These are phyloP conservation scores for Candida sphagnicola DNA, from an alignment of 805 yeast genomes.

Conservation along the genomic window DNA sequence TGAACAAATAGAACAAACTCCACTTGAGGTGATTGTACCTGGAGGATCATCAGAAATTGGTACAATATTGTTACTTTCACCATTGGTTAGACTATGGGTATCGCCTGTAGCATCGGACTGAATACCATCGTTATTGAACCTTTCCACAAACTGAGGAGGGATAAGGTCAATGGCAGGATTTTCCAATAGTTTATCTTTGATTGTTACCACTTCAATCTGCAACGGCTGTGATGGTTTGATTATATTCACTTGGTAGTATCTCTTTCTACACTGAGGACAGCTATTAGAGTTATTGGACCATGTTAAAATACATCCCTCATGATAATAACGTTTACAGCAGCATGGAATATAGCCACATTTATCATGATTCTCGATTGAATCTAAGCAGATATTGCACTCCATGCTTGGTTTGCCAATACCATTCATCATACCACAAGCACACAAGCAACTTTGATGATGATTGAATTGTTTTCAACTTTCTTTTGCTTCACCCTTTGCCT, in stretches of 20 bases:
- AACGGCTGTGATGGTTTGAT: constrained; percentile 12
- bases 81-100: not conserved
- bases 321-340: constrained; percentile 55
- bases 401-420: not conserved
- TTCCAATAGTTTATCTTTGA: constrained; percentile 26
- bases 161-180: constrained; percentile 36
- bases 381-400: constrained; percentile 64
- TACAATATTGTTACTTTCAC: not conserved
- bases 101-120: not conserved
- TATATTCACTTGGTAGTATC: constrained; percentile 36
- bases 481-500: no score
- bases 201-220: constrained; percentile 8
- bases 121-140: constrained; percentile 1
- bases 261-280: constrained; percentile 59
- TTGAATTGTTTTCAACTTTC: no score
- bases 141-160: constrained; percentile 34
- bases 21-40: constrained; percentile 8
- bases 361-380: constrained; percentile 11
- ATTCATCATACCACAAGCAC: no score
- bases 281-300: constrained; percentile 58
- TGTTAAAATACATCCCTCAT: constrained; percentile 49
- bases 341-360: constrained; percentile 20
- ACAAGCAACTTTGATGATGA: no score
- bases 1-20: constrained; percentile 31
- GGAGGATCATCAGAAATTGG: not conserved